Conservation (phyloP, 1,284 basidiomycete species). For the Pisolithus thermaeus region DNA sequence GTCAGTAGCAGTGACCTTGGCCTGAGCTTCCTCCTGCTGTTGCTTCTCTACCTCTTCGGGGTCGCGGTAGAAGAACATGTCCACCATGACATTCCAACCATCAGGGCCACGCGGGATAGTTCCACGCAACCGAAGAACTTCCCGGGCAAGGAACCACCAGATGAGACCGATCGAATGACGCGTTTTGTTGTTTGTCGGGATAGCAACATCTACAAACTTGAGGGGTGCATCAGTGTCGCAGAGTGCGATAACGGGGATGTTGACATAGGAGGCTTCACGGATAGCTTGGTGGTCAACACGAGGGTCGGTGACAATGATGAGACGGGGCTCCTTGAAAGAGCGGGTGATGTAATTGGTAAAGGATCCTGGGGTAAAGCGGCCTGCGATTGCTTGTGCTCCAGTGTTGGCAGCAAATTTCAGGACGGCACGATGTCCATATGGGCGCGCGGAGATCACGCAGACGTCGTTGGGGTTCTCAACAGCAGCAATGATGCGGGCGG, state of each 20-base stretch:
- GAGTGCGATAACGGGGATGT: constrained; percentile 99
- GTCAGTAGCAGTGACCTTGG: constrained; percentile 62
- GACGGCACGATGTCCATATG: constrained; percentile 98
- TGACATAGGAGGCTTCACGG: constrained; percentile 99
- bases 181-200: constrained; percentile 99
- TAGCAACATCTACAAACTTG: constrained; percentile 96
- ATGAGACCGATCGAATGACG: constrained; percentile 95
- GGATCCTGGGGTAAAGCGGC: constrained; percentile 97
- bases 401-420: constrained; percentile 98
- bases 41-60: constrained; percentile 98
- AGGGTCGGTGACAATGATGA: constrained; percentile 98
- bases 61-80: constrained; percentile 99
- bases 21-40: constrained; percentile 86
- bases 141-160: constrained; percentile 98
- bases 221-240: constrained; percentile 98
- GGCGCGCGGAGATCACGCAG: constrained; percentile 95
- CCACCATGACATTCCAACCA: constrained; percentile 97
- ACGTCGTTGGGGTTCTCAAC: constrained; percentile 98
- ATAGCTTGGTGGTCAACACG: constrained; percentile 99
- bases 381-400: constrained; percentile 96
- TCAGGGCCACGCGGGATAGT: constrained; percentile 85
- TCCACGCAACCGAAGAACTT: constrained; percentile 94
- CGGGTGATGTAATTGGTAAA: constrained; percentile 99
- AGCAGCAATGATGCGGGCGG: constrained; percentile 89
- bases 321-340: constrained; percentile 99